Evolutionary conservation across 179 eudicot genomes (phyloP).

Genomic region (Silene vulgaris): DNA sequence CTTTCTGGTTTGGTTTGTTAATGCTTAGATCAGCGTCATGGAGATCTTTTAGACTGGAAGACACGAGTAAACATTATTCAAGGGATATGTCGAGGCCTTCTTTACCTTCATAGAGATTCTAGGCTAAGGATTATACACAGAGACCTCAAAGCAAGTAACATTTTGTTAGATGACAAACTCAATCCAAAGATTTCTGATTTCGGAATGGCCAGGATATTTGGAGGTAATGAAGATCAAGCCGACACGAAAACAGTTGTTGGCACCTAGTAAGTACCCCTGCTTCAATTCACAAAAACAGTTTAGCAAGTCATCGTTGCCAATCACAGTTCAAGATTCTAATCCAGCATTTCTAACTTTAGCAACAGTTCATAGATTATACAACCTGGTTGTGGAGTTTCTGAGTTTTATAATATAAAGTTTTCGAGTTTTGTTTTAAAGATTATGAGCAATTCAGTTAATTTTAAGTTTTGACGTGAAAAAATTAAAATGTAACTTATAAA

Average conservation of each 20-base stretch:
- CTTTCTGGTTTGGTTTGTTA: not conserved
- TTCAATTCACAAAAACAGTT: not conserved
- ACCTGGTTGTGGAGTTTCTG: no score
- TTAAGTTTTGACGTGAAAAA: no score
- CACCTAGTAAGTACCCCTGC: slow-evolving; percentile 46
- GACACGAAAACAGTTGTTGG: slow-evolving; percentile 48
- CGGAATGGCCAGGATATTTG: slow-evolving; percentile 53
- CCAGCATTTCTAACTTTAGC: no score
- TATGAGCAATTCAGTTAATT: no score
- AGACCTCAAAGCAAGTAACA: slow-evolving; percentile 54
- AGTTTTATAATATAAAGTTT: no score
- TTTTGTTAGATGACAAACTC: slow-evolving; percentile 45
- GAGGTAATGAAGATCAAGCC: slow-evolving; percentile 36
- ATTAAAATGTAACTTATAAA: no score
- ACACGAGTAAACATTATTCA: slow-evolving; percentile 38
- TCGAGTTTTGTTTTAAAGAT: no score
- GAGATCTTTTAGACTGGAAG: slow-evolving; percentile 33
- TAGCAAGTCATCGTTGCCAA: no score
- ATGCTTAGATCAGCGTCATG: slow-evolving; percentile 6
- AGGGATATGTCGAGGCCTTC: slow-evolving; percentile 53
- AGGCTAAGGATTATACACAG: slow-evolving; percentile 49
- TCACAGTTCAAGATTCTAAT: no score
- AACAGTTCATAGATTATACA: no score
- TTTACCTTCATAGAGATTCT: slow-evolving; percentile 55
- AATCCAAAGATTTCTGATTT: slow-evolving; percentile 59